These are phyloP conservation scores for Setaria viridis DNA, from an alignment of 202 grass and related monocot species.

Conservation along the genomic window DNA sequence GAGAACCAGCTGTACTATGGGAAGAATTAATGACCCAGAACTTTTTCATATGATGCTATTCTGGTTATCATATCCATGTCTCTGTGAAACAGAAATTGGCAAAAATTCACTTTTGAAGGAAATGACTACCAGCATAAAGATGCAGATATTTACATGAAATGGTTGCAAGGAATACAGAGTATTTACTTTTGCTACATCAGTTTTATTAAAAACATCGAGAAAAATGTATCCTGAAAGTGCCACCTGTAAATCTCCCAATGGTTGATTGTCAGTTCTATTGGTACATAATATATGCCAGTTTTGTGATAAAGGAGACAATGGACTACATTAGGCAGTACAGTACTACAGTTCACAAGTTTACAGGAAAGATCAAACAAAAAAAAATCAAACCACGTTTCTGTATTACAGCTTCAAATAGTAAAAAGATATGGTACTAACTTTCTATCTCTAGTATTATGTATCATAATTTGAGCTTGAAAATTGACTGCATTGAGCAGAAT, in stretches of 20 bases:
- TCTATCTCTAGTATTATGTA: conserved; percentile 8
- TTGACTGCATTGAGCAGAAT: conserved; percentile 5
- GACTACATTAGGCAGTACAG: background rate
- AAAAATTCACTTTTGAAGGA: conserved; percentile 23
- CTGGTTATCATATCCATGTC: background rate
- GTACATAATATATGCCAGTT: background rate
- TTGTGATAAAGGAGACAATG: background rate
- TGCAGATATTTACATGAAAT: conserved; percentile 30
- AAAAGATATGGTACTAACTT: background rate
- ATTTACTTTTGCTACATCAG: conserved; percentile 24
- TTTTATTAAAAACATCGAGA: conserved; percentile 28
- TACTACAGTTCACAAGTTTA: background rate
- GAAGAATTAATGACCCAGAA: background rate
- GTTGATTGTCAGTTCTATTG: background rate
- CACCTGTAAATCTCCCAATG: background rate
- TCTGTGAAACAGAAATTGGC: conserved; percentile 39
- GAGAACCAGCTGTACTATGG: background rate
- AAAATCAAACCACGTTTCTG: background rate
- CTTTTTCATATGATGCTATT: conserved; percentile 22
- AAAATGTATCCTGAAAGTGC: conserved; percentile 14
- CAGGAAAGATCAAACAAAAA: background rate
- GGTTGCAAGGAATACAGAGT: conserved; percentile 29
- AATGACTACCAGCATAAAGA: conserved; percentile 17
- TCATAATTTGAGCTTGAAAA: conserved; percentile 27
- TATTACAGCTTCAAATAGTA: conserved; percentile 6